A percentile compares a stretch with the other conserved stretches of the same genome.
These are phyloP conservation scores for Cenchrus americanus DNA, from an alignment of 176 grass and related monocot genomes.

Conservation along the genomic window DNA sequence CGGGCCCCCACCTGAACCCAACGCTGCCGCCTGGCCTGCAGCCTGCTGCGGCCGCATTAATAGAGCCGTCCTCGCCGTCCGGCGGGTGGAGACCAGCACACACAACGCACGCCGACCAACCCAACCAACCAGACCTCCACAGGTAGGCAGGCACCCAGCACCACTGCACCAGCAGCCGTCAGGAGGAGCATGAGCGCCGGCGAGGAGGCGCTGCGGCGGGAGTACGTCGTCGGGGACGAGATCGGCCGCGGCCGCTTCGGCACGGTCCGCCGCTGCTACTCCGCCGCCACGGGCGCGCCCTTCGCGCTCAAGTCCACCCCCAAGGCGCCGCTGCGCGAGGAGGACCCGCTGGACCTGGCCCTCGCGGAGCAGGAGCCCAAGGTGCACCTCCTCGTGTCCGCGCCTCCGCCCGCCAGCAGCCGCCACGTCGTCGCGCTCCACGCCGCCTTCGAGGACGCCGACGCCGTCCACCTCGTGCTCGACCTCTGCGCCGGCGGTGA, in stretches of 20 bases:
- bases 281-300: constrained; percentile 45
- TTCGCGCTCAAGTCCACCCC: constrained; percentile 65
- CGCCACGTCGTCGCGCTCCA: constrained; percentile 56
- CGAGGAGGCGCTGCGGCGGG: constrained; percentile 39
- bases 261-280: constrained; percentile 62
- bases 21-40: neutral
- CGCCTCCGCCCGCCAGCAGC: neutral
- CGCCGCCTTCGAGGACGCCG: constrained; percentile 68
- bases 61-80: constrained; percentile 6
- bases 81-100: neutral
- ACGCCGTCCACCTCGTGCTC: constrained; percentile 63
- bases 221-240: constrained; percentile 77
- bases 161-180: too few species aligned
- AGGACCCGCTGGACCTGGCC: constrained; percentile 66
- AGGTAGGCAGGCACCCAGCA: neutral
- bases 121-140: neutral
- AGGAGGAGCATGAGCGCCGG: neutral
- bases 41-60: constrained; percentile 11
- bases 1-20: neutral
- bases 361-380: constrained; percentile 74
- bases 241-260: constrained; percentile 78
- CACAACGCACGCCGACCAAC: neutral
- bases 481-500: constrained; percentile 65
- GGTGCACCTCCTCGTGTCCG: constrained; percentile 60
- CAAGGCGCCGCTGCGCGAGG: constrained; percentile 58